Conservation (phyloP, 371 early-diverging fungal species). For the Smittium culicis region DNA sequence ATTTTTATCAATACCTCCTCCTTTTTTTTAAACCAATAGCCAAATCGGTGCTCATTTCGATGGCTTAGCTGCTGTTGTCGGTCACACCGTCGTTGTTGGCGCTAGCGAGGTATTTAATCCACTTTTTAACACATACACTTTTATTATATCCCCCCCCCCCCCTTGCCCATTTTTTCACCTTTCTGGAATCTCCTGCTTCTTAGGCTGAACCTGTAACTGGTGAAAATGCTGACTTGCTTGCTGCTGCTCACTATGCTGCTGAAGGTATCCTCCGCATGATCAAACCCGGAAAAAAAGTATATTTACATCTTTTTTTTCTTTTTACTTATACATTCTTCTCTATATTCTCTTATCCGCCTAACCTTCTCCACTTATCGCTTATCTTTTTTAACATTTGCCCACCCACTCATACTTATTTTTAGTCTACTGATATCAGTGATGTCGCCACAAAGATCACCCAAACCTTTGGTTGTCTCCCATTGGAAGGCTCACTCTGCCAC, state of each 20-base stretch:
- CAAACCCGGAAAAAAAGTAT: constrained; percentile 61
- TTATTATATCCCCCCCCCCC: not conserved
- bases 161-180: not conserved
- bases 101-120: constrained; percentile 17
- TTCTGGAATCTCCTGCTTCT: not conserved
- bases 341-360: too few species aligned
- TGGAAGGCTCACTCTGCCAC: constrained; percentile 72
- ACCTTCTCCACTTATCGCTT: too few species aligned
- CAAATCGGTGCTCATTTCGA: constrained; percentile 88
- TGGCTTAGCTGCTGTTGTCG: constrained; percentile 77
- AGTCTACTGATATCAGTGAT: constrained; percentile 52
- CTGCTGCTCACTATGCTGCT: constrained; percentile 66
- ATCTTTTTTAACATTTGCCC: constrained; percentile 10
- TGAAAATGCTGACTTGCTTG: constrained; percentile 71
- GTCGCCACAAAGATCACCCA: constrained; percentile 59
- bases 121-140: not conserved
- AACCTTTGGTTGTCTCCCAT: constrained; percentile 70
- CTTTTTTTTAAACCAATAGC: constrained; percentile 24
- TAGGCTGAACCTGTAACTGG: constrained; percentile 57
- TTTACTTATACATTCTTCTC: constrained; percentile 14
- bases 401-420: constrained; percentile 15
- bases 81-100: constrained; percentile 68
- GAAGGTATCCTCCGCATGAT: constrained; percentile 67
- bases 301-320: not conserved
- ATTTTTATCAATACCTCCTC: constrained; percentile 7